Conservation (phyloP, 2,329 filamentous ascomycete genomes). For the Tolypocladium album region DNA sequence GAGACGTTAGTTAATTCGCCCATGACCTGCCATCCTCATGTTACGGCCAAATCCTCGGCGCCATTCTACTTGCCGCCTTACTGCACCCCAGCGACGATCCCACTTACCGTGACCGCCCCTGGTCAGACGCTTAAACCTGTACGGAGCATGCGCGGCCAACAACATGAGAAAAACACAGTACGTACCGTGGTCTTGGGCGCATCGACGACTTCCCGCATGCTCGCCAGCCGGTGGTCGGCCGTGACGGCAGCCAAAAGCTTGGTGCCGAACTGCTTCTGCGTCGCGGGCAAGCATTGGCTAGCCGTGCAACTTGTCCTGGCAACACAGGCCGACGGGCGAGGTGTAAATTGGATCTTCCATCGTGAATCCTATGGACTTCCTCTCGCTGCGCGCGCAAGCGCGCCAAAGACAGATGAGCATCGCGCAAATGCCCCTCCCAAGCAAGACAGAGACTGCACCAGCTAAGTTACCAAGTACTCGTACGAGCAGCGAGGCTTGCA, state of each 20-base stretch:
- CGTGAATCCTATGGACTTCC: not conserved
- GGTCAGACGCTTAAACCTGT: not conserved
- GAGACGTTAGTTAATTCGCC: not conserved
- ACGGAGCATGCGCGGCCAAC: not conserved
- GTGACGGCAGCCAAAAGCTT: no score
- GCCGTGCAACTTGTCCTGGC: no score
- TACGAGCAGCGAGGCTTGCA: not conserved
- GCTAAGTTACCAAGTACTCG: not conserved
- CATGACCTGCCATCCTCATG: not conserved
- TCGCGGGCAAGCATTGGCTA: no score
- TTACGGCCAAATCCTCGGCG: conserved; percentile 5
- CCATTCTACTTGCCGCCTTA: not conserved
- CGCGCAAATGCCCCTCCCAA: not conserved
- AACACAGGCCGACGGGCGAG: no score
- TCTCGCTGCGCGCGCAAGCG: not conserved
- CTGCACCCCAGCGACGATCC: not conserved
- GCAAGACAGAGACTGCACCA: not conserved
- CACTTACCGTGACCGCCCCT: not conserved
- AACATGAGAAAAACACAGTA: not conserved
- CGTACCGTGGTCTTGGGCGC: not conserved
- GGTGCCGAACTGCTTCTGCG: no score
- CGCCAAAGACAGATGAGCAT: not conserved
- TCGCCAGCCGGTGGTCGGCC: no score
- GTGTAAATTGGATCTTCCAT: no score
- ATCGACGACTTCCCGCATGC: no score